Conservation (phyloP, 2,329 filamentous ascomycete species). For the Juglanconis sp. region DNA sequence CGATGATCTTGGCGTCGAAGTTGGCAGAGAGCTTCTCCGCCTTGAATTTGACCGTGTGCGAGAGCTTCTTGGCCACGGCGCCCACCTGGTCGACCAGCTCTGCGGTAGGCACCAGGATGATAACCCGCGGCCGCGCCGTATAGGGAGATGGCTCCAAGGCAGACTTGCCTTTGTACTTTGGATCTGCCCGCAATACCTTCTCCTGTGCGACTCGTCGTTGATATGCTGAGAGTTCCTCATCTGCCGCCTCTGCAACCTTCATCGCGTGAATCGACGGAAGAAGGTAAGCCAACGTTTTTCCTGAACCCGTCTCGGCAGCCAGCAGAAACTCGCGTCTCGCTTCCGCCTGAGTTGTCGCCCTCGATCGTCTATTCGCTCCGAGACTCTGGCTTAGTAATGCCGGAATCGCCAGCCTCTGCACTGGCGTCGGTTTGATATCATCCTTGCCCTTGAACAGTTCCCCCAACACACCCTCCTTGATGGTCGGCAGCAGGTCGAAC, state of each 20-base stretch:
- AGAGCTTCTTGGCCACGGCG: conserved; percentile 73
- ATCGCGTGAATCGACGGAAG: conserved; percentile 80
- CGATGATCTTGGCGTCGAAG: conserved; percentile 73
- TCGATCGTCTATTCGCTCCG: conserved; percentile 30
- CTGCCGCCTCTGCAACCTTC: conserved; percentile 68
- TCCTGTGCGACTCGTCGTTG: conserved; percentile 53
- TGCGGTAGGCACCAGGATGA: conserved; percentile 87
- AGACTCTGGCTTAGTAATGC: conserved; percentile 62
- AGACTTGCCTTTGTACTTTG: conserved; percentile 57
- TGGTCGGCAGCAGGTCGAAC: conserved; percentile 68
- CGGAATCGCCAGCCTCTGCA: conserved; percentile 87
- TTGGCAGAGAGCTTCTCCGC: conserved; percentile 78
- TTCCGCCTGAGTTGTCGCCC: conserved; percentile 24
- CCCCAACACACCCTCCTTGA: conserved; percentile 67
- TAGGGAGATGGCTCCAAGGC: conserved; percentile 69
- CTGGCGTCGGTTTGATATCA: conserved; percentile 78
- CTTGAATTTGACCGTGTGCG: conserved; percentile 84
- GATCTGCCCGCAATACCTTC: conserved; percentile 52
- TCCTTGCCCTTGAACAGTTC: conserved; percentile 74
- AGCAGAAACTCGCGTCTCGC: conserved; percentile 65
- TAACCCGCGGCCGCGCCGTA: conserved; percentile 73
- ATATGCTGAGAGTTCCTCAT: conserved; percentile 56
- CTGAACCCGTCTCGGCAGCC: conserved; percentile 93
- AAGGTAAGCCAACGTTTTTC: conserved; percentile 92
- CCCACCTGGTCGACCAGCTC: conserved; percentile 90